These are phyloP conservation scores for Cladosporium oxysporum DNA, from an alignment of 2,329 filamentous ascomycete genomes.

Conservation along the genomic window DNA sequence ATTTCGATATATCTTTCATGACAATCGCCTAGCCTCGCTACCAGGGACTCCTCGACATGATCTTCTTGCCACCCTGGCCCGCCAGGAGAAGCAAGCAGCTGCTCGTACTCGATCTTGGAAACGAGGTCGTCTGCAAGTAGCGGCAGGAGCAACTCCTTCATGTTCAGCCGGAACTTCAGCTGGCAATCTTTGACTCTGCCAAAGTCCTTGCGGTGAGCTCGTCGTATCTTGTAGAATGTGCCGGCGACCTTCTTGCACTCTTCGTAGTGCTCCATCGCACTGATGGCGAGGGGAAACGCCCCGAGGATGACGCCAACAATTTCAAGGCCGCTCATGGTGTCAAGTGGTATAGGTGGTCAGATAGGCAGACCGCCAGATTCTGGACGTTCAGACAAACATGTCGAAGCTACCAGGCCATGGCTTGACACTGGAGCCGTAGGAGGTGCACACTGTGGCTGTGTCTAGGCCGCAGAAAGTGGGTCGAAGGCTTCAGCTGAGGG, in stretches of 20 bases:
- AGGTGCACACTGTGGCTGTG: neutral
- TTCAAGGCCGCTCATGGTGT: conserved; percentile 29
- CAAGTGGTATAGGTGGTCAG: neutral
- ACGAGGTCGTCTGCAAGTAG: conserved; percentile 30
- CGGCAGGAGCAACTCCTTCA: conserved; percentile 34
- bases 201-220: conserved; percentile 31
- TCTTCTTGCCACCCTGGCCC: conserved; percentile 29
- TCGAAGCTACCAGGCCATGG: neutral
- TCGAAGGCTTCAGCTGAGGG: neutral
- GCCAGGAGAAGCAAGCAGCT: conserved; percentile 30
- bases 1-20: conserved; percentile 31
- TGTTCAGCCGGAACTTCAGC: conserved; percentile 28
- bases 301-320: conserved; percentile 36
- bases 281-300: conserved; percentile 35
- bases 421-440: neutral
- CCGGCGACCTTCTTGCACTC: conserved; percentile 23
- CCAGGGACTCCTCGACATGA: conserved; percentile 27
- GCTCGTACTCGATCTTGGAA: conserved; percentile 22
- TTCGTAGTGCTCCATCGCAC: conserved; percentile 33
- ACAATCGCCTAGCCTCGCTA: conserved; percentile 28
- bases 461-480: neutral
- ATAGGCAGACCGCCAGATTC: neutral
- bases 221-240: conserved; percentile 33
- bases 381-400: neutral
- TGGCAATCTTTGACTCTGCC: conserved; percentile 31